Conservation (phyloP, 1,139 yeast species). For the Tardiomyces depauwii region DNA sequence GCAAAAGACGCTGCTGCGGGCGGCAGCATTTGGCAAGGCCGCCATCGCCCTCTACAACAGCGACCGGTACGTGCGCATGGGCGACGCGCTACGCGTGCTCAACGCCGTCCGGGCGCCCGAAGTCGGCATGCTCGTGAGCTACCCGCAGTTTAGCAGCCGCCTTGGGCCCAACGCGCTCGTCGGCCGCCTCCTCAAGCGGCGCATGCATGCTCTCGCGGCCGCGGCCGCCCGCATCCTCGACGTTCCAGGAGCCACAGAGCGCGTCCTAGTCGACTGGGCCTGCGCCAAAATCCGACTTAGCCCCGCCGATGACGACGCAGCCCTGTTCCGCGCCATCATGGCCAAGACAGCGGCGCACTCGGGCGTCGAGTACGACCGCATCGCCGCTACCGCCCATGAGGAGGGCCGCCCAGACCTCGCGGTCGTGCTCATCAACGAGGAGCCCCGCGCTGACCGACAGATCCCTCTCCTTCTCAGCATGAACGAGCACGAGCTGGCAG, state of each 20-base stretch:
- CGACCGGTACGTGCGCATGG: conserved; percentile 47
- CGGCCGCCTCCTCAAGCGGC: conserved; percentile 46
- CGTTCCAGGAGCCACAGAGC: conserved; percentile 20
- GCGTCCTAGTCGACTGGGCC: conserved; percentile 74
- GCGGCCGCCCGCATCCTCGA: conserved; percentile 43
- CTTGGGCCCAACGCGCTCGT: conserved; percentile 36
- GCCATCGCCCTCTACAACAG: conserved; percentile 46
- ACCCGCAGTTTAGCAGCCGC: conserved; percentile 33
- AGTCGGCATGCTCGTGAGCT: conserved; percentile 60
- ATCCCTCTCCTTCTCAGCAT: conserved; percentile 55
- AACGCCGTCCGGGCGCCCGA: conserved; percentile 56
- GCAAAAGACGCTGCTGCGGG: conserved; percentile 71
- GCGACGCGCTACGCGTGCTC: conserved; percentile 53
- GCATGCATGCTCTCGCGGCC: conserved; percentile 52
- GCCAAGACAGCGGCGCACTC: conserved; percentile 31
- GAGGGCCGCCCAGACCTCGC: conserved; percentile 75
- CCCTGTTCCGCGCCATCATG: conserved; percentile 40
- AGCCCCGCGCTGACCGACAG: conserved; percentile 53
- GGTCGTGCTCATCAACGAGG: conserved; percentile 51
- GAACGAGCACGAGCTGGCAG: conserved; percentile 63
- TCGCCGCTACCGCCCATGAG: conserved; percentile 62
- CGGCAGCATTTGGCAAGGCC: conserved; percentile 82
- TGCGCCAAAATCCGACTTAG: conserved; percentile 50
- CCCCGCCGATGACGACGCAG: conserved; percentile 43
- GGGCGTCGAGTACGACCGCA: conserved; percentile 47